These are phyloP conservation scores for Pythium coloratum DNA, from an alignment of 352 stramenopile species.

Conservation along the genomic window DNA sequence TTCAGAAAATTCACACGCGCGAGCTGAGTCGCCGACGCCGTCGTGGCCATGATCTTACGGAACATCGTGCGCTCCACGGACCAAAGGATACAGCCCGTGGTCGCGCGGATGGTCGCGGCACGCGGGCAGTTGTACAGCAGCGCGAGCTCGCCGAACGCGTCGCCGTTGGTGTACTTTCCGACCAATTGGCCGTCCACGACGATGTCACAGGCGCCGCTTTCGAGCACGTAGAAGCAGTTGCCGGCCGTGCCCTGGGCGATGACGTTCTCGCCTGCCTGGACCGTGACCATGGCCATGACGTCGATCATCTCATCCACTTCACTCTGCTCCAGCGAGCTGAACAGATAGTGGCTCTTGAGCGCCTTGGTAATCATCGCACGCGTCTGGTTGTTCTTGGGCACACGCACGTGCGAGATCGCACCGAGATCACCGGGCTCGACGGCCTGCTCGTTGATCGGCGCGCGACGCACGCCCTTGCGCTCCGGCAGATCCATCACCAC, in stretches of 20 bases:
- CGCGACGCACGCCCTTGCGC: conserved; percentile 64
- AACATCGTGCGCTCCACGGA: conserved; percentile 91
- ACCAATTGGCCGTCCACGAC: conserved; percentile 78
- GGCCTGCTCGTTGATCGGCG: conserved; percentile 75
- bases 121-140: conserved; percentile 97
- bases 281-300: conserved; percentile 76
- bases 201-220: conserved; percentile 89
- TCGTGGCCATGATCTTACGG: conserved; percentile 82
- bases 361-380: conserved; percentile 76
- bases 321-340: conserved; percentile 68
- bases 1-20: conserved; percentile 90
- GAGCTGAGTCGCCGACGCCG: conserved; percentile 69
- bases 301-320: conserved; percentile 86
- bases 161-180: conserved; percentile 72
- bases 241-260: conserved; percentile 84
- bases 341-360: conserved; percentile 84
- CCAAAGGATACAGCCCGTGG: conserved; percentile 88
- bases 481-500: conserved; percentile 50
- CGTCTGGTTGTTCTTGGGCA: conserved; percentile 76
- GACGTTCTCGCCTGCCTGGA: conserved; percentile 60
- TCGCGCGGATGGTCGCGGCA: conserved; percentile 91
- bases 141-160: conserved; percentile 96
- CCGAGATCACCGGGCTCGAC: conserved; percentile 68
- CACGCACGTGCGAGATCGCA: conserved; percentile 43
- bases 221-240: conserved; percentile 94